Evolutionary conservation across 805 yeast species (phyloP), one percentile per base, ranked within the genome.

Genomic region (Pichia heedii): DNA sequence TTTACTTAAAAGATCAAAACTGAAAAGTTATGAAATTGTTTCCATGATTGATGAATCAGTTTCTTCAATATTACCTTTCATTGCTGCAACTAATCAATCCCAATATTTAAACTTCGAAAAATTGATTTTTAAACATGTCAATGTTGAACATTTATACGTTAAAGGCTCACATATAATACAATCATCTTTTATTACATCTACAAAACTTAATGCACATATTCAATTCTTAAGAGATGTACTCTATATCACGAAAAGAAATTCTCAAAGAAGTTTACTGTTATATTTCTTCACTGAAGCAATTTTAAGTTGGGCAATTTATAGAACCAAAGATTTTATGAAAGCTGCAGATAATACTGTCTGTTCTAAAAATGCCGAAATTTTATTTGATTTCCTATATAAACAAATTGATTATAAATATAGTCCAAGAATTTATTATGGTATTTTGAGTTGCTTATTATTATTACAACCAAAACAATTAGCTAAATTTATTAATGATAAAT

Each of bases 71-170:
- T 50, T 72, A 18, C 57, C 69, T 33, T 77, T 63, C 53, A 37
- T 75, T 9, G 73, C 80, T 1, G 74, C 79, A 15, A 61, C 79
- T 3, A 75, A 77, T 52, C 69, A 74, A 26, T 41, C 46, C 0
- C 75, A 71, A 39, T 71, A 62, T 45, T 66, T 61, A 22, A 57
- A 61, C 10, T 71, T 65, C 53, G 43, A 62, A 40, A 57, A 54
- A 3, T 41, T 48, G 8, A 60, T 61, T 34, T 51, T 66, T 18
- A 54, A 50, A 30, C 52, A 50, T 22, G 43, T 63, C 27, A 63
- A 59, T 24, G 33, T 51, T 27, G 74, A 69, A 37, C 51, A 39
- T 16, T 65, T 69, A 11, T 62, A 62, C 37, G 57, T 74, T 15
- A 70, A 68, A 22, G 58, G 69, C 37, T 55, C 74, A 33, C 81